Percentiles rank a stretch among this genome's conserved stretches.
These are phyloP conservation scores for Pseudonitzschia multiseries DNA, from an alignment of 108 stramenopile species.

Conservation along the genomic window DNA sequence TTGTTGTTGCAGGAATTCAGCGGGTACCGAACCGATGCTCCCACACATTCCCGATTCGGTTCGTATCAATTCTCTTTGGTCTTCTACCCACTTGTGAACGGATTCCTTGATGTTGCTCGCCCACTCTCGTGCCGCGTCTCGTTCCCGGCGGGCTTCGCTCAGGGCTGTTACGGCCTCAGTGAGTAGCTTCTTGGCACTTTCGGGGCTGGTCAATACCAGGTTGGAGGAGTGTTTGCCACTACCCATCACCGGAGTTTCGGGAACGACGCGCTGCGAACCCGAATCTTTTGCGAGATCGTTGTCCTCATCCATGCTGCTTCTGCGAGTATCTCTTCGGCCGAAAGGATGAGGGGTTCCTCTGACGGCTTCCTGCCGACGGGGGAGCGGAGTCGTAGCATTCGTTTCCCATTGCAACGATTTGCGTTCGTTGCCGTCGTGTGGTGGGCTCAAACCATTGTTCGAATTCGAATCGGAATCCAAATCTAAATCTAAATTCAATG, in stretches of 20 bases:
- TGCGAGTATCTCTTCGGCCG: neutral
- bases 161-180: slow-evolving; percentile 28
- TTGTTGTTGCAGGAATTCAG: slow-evolving; percentile 10
- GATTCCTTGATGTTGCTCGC: slow-evolving; percentile 37
- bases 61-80: slow-evolving; percentile 37
- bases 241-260: slow-evolving; percentile 1
- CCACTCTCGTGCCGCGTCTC: slow-evolving; percentile 46
- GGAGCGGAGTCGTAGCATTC: neutral
- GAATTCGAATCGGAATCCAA: neutral
- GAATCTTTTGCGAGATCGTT: neutral
- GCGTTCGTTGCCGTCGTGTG: neutral
- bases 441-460: neutral
- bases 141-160: slow-evolving; percentile 39
- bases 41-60: slow-evolving; percentile 15
- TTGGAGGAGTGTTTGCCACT: neutral
- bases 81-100: slow-evolving; percentile 43
- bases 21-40: slow-evolving; percentile 6
- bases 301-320: neutral
- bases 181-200: slow-evolving; percentile 35
- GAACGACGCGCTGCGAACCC: neutral
- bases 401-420: slow-evolving; percentile 10
- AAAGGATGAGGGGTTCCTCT: slow-evolving; percentile 7
- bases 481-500: no score
- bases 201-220: slow-evolving; percentile 17
- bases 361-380: neutral